These are phyloP conservation scores for Curvularia sp. DNA, from an alignment of 2,329 filamentous ascomycete species.

Conservation along the genomic window DNA sequence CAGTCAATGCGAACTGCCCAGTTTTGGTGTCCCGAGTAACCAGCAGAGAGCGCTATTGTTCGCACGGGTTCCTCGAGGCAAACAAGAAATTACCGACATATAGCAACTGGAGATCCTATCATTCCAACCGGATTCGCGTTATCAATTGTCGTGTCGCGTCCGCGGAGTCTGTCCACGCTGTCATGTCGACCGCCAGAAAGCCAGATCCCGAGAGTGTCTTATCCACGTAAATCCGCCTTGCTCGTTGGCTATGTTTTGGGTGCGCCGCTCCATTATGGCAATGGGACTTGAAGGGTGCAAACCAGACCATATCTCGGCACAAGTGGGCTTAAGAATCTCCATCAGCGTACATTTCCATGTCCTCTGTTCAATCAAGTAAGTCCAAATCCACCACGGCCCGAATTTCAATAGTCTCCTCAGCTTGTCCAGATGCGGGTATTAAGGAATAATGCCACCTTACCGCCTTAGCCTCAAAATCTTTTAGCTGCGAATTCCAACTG, in stretches of 20 bases:
- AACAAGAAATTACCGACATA: neutral
- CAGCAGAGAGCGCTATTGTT: neutral
- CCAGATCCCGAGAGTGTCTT: neutral
- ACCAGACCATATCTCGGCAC: neutral
- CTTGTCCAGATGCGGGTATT: neutral
- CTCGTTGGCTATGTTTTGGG: conserved; percentile 3
- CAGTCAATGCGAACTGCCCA: neutral
- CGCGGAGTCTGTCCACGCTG: neutral
- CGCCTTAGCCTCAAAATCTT: conserved; percentile 1
- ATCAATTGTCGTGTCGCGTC: neutral
- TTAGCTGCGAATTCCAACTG: neutral
- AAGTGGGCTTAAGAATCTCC: neutral
- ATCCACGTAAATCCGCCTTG: neutral
- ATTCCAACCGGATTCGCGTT: neutral
- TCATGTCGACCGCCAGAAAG: neutral
- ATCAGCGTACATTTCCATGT: neutral
- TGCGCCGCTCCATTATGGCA: neutral
- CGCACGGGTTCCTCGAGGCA: neutral
- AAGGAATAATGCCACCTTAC: neutral
- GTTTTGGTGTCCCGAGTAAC: neutral
- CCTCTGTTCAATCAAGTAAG: neutral
- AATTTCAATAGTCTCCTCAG: neutral
- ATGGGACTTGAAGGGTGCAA: conserved; percentile 1
- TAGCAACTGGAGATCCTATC: neutral
- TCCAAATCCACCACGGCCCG: neutral